A percentile compares a stretch with the other conserved stretches of the same genome.
phyloP scores from a whole-genome alignment of 495 filamentous ascomycete genomes.

The Astrocystis sublimbata region DNA sequence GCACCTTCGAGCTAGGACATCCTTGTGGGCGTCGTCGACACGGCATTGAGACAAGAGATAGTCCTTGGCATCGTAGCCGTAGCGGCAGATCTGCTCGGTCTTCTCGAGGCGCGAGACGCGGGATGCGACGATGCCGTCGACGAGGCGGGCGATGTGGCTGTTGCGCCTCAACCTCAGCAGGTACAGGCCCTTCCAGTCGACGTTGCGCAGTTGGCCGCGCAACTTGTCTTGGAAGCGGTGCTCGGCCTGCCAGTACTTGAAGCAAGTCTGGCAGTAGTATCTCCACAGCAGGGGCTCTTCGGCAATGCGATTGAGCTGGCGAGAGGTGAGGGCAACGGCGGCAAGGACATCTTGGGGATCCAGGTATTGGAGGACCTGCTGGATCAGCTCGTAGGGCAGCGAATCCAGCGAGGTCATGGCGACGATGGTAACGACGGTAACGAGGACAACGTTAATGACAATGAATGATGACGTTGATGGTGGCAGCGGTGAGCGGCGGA shows the following conservation, averaged over 20 bases:
- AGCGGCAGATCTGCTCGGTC: conserved; percentile 64
- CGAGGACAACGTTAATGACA: neutral
- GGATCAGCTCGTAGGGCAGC: conserved; percentile 74
- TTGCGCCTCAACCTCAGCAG: conserved; percentile 58
- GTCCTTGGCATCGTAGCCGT: conserved; percentile 89
- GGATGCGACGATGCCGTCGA: conserved; percentile 70
- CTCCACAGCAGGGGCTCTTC: conserved; percentile 79
- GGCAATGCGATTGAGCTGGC: conserved; percentile 62
- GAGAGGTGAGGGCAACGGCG: conserved; percentile 60
- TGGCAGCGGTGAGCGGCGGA: neutral
- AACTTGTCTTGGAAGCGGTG: conserved; percentile 65
- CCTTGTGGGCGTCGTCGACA: conserved; percentile 60
- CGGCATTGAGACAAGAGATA: conserved; percentile 66
- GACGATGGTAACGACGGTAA: neutral
- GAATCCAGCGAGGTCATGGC: conserved; percentile 37
- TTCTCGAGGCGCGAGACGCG: conserved; percentile 69
- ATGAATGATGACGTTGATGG: no score
- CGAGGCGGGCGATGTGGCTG: conserved; percentile 50
- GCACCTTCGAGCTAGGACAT: conserved; percentile 81
- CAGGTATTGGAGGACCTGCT: conserved; percentile 64
- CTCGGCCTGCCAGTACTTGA: conserved; percentile 68
- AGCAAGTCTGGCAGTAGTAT: conserved; percentile 65
- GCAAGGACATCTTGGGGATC: conserved; percentile 53
- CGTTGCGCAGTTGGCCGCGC: conserved; percentile 46
- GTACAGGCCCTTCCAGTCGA: conserved; percentile 79